These are phyloP conservation scores for Kodamaea suecica DNA, from an alignment of 1,139 yeast genomes.

Conservation along the genomic window DNA sequence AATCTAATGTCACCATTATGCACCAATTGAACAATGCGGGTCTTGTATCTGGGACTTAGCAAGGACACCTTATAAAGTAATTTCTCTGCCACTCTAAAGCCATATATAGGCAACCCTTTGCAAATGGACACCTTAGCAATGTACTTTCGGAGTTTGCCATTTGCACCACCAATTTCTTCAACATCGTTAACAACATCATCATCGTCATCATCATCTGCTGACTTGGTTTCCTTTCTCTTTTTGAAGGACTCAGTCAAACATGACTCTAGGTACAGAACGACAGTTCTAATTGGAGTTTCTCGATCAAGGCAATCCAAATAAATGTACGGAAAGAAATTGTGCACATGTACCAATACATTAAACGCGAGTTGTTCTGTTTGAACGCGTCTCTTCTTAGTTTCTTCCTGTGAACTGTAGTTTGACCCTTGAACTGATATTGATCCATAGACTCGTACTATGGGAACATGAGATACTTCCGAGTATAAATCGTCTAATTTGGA, in stretches of 20 bases:
- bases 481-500: constrained; percentile 33
- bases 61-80: constrained; percentile 67
- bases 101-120: constrained; percentile 80
- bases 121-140: constrained; percentile 66
- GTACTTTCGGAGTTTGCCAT: constrained; percentile 30
- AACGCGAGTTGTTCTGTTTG: constrained; percentile 6
- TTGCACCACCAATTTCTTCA: constrained; percentile 8
- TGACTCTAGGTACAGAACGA: constrained; percentile 9
- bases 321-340: constrained; percentile 80
- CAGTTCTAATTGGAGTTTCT: constrained; percentile 1
- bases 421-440: constrained; percentile 21
- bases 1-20: constrained; percentile 9
- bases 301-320: constrained; percentile 48
- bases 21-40: constrained; percentile 54
- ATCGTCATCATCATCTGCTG: constrained; percentile 11
- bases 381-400: constrained; percentile 4
- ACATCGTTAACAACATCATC: constrained; percentile 13
- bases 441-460: constrained; percentile 77
- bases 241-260: constrained; percentile 12
- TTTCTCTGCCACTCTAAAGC: constrained; percentile 65
- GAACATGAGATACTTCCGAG: constrained; percentile 50
- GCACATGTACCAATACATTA: constrained; percentile 60
- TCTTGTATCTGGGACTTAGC: constrained; percentile 58
- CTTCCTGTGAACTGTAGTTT: background rate
- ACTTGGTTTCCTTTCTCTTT: constrained; percentile 10